These are phyloP conservation scores for Amylostereum chailletii DNA, from an alignment of 1,284 basidiomycete species.

Conservation along the genomic window DNA sequence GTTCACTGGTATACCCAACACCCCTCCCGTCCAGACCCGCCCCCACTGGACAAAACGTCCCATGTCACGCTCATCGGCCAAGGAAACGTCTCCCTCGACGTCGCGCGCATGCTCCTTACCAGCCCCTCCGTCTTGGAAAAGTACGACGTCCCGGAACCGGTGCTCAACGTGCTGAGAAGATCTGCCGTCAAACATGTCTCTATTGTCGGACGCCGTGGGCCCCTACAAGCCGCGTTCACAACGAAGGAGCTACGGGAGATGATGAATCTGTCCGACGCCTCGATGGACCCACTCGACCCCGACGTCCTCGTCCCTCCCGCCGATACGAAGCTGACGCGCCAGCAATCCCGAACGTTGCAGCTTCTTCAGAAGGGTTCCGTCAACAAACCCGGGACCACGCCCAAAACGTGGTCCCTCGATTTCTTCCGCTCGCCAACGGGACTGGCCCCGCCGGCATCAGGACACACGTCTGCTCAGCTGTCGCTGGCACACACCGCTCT, in stretches of 20 bases:
- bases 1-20: constrained; percentile 99
- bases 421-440: constrained; percentile 70
- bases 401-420: constrained; percentile 72
- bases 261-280: constrained; percentile 66
- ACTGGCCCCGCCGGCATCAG: constrained; percentile 27
- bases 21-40: constrained; percentile 53
- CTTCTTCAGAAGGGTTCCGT: constrained; percentile 66
- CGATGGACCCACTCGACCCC: constrained; percentile 53
- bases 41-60: constrained; percentile 49
- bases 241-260: constrained; percentile 94
- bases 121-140: constrained; percentile 50
- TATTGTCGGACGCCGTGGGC: constrained; percentile 82
- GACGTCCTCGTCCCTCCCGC: constrained; percentile 32
- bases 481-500: constrained; percentile 55
- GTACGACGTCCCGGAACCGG: constrained; percentile 77
- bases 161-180: constrained; percentile 60
- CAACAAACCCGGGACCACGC: constrained; percentile 33
- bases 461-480: constrained; percentile 26
- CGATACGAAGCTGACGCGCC: constrained; percentile 38
- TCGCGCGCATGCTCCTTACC: constrained; percentile 84
- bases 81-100: constrained; percentile 93
- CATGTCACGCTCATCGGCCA: constrained; percentile 89
- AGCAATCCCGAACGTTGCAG: constrained; percentile 59
- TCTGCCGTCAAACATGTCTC: constrained; percentile 72
- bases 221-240: constrained; percentile 86